Evolutionary conservation across 2,329 filamentous ascomycete species (phyloP).

Genomic region (Cladosporium sp.): DNA sequence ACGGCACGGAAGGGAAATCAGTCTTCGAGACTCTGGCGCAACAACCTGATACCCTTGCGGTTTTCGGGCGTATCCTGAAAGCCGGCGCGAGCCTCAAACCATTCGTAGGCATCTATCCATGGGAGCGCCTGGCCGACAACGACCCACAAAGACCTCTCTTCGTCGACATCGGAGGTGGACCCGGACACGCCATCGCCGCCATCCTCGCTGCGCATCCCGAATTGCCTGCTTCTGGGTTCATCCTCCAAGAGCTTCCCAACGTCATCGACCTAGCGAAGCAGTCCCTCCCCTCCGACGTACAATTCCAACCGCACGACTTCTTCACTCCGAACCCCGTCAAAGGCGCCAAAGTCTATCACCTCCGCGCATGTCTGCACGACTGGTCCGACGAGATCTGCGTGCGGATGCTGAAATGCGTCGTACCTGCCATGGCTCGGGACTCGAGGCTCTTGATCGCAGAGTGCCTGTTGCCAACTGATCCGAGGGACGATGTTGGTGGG

Average conservation of each 20-base stretch:
- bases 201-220: slow-evolving; percentile 24
- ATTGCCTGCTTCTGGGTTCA: slow-evolving; percentile 23
- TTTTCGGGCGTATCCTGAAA: neutral
- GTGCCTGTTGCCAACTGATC: neutral
- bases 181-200: slow-evolving; percentile 27
- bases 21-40: slow-evolving; percentile 1
- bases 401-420: slow-evolving; percentile 25
- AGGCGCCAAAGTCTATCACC: slow-evolving; percentile 29
- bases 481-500: neutral
- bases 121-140: slow-evolving; percentile 6
- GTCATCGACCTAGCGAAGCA: slow-evolving; percentile 22
- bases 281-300: neutral
- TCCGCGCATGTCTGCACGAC: slow-evolving; percentile 30
- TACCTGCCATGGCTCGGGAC: neutral
- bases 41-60: slow-evolving; percentile 4
- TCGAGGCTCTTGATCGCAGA: slow-evolving; percentile 7
- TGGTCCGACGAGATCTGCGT: slow-evolving; percentile 28
- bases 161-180: slow-evolving; percentile 32
- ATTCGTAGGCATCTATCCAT: slow-evolving; percentile 8
- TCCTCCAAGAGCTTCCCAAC: slow-evolving; percentile 31
- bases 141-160: slow-evolving; percentile 18
- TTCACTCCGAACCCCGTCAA: slow-evolving; percentile 30
- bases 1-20: slow-evolving; percentile 4
- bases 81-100: neutral
- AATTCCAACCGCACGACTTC: slow-evolving; percentile 27